These are phyloP conservation scores for Tulasnella sp. DNA, from an alignment of 768 basidiomycete species.

Conservation along the genomic window DNA sequence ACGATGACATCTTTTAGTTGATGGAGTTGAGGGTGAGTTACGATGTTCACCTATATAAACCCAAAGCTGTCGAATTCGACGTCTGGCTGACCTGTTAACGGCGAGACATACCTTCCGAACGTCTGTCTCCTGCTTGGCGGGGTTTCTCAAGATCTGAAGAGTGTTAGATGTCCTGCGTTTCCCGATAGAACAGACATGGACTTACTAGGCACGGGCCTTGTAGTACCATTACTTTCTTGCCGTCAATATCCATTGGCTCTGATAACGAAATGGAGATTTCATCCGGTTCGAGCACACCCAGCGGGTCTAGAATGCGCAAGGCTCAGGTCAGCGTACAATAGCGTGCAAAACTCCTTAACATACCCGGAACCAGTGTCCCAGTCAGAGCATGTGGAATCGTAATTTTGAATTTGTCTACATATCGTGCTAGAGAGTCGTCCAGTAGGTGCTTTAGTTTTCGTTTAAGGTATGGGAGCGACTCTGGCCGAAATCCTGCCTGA, in stretches of 20 bases:
- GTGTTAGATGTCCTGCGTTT: neutral
- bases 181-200: neutral
- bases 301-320: neutral
- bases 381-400: neutral
- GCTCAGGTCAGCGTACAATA: too few relatives aligned
- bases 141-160: slow-evolving; percentile 2
- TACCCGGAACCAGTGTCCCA: neutral
- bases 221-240: neutral
- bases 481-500: neutral
- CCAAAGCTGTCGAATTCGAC: neutral
- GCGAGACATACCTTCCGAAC: neutral
- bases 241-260: neutral
- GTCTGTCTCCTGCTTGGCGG: slow-evolving; percentile 5
- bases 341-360: neutral
- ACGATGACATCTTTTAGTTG: neutral
- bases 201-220: neutral
- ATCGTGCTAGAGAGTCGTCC: neutral
- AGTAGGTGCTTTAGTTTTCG: neutral
- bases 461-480: neutral
- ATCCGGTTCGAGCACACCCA: neutral
- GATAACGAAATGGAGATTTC: neutral
- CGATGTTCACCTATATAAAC: neutral
- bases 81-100: neutral
- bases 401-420: neutral
- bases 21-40: neutral